Conservation (phyloP, 805 yeast genomes). For the Starmerella gropengiesseri region DNA sequence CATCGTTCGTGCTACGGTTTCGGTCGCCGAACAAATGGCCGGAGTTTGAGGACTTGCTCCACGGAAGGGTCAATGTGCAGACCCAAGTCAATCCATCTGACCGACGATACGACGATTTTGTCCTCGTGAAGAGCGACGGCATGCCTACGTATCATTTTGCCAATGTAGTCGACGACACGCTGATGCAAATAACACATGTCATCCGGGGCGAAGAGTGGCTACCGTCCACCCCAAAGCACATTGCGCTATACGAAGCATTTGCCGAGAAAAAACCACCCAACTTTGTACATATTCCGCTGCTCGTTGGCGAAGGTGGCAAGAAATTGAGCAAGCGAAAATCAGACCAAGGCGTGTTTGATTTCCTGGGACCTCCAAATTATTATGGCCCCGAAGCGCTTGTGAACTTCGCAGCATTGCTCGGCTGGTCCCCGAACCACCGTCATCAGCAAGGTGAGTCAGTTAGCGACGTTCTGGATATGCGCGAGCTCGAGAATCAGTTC, state of each 20-base stretch:
- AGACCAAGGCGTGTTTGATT: constrained; percentile 57
- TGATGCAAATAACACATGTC: constrained; percentile 88
- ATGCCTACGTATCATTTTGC: constrained; percentile 96
- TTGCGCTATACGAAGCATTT: constrained; percentile 74
- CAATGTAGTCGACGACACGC: constrained; percentile 86
- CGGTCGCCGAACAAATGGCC: constrained; percentile 66
- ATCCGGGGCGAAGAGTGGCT: constrained; percentile 98
- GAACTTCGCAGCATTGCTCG: constrained; percentile 80
- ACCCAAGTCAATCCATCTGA: constrained; percentile 65
- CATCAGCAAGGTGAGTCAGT: constrained; percentile 16
- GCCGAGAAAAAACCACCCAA: constrained; percentile 51
- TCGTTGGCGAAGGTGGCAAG: constrained; percentile 48
- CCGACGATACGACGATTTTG: constrained; percentile 78
- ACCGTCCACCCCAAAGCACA: constrained; percentile 89
- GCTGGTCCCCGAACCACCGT: constrained; percentile 75
- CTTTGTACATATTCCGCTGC: constrained; percentile 80
- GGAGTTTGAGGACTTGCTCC: constrained; percentile 57
- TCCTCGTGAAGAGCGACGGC: constrained; percentile 83
- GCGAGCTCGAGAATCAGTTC: constrained; percentile 47
- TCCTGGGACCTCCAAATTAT: constrained; percentile 29
- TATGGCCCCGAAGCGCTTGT: constrained; percentile 76
- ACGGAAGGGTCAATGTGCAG: constrained; percentile 65
- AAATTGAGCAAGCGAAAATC: constrained; percentile 81
- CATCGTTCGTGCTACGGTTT: constrained; percentile 53
- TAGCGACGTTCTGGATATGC: constrained; percentile 26